Conservation (phyloP, 2,329 filamentous ascomycete species). For the Incumbomyces delicatus region DNA sequence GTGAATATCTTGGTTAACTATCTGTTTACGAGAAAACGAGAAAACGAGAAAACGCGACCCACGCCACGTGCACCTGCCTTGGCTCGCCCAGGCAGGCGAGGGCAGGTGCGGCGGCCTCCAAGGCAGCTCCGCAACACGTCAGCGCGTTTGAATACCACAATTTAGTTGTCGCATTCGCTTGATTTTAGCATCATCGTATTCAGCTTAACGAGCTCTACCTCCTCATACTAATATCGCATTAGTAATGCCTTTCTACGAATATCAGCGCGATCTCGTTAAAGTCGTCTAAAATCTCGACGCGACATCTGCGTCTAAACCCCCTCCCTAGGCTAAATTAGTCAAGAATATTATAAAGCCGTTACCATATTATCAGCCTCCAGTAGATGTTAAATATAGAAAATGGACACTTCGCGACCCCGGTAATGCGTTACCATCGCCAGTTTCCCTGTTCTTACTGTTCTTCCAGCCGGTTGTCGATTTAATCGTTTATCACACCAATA, state of each 20-base stretch:
- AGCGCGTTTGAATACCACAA: too few relatives aligned
- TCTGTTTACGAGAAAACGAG: too few relatives aligned
- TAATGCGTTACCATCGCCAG: not conserved
- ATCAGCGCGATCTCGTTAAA: constrained; percentile 52
- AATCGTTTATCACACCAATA: not conserved
- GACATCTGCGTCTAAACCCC: too few relatives aligned
- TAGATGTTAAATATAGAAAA: not conserved
- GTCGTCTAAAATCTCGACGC: constrained; percentile 28
- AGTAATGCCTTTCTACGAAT: not conserved
- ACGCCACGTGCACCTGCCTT: too few relatives aligned
- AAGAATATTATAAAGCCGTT: not conserved
- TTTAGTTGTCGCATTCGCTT: too few relatives aligned
- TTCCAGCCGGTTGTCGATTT: not conserved
- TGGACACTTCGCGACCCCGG: not conserved
- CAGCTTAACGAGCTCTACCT: not conserved
- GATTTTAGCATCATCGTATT: not conserved
- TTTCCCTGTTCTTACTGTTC: not conserved
- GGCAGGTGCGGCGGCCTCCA: too few relatives aligned
- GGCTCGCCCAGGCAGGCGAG: too few relatives aligned
- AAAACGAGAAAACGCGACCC: too few relatives aligned
- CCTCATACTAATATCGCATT: not conserved
- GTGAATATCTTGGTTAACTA: too few relatives aligned
- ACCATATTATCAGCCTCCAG: not conserved
- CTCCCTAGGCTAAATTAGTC: too few relatives aligned
- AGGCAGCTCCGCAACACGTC: too few relatives aligned